Evolutionary conservation across 345 rosid species (phyloP).

Genomic region (Alliaria petiolata): DNA sequence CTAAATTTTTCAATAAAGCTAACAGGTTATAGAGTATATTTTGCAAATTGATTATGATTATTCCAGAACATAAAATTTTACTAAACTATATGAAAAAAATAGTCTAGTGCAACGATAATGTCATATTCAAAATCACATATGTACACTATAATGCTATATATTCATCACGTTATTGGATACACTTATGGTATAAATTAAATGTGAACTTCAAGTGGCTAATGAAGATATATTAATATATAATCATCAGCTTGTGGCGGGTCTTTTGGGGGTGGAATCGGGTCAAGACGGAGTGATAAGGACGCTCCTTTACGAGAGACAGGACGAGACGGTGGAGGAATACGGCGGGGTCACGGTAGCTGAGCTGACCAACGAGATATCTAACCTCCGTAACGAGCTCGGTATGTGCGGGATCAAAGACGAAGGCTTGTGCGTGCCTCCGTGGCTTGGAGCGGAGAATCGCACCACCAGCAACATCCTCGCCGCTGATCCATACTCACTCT

Average conservation of each 20-base stretch:
- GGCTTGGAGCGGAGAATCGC: slow-evolving; percentile 41
- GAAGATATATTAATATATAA: neutral
- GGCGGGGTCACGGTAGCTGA: slow-evolving; percentile 43
- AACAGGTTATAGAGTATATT: neutral
- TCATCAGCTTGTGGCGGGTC: slow-evolving; percentile 48
- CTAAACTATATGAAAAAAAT: neutral
- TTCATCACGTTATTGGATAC: neutral
- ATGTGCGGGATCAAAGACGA: slow-evolving; percentile 49
- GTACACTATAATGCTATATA: neutral
- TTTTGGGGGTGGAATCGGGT: slow-evolving; percentile 63
- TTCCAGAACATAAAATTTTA: neutral
- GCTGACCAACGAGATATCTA: slow-evolving; percentile 40
- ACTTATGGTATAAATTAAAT: too few relatives aligned
- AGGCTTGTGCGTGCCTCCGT: slow-evolving; percentile 40
- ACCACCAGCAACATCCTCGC: slow-evolving; percentile 33
- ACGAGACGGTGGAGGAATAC: slow-evolving; percentile 39
- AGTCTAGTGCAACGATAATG: neutral
- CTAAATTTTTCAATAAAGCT: neutral
- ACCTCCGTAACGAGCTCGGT: slow-evolving; percentile 43
- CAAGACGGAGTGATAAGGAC: slow-evolving; percentile 68
- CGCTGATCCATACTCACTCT: slow-evolving; percentile 31
- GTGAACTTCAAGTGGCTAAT: too few relatives aligned
- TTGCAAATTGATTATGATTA: neutral
- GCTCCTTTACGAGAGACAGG: slow-evolving; percentile 42
- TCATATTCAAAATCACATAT: neutral